These are phyloP conservation scores for Fusarium sp. DNA, from an alignment of 2,329 filamentous ascomycete species.

Conservation along the genomic window DNA sequence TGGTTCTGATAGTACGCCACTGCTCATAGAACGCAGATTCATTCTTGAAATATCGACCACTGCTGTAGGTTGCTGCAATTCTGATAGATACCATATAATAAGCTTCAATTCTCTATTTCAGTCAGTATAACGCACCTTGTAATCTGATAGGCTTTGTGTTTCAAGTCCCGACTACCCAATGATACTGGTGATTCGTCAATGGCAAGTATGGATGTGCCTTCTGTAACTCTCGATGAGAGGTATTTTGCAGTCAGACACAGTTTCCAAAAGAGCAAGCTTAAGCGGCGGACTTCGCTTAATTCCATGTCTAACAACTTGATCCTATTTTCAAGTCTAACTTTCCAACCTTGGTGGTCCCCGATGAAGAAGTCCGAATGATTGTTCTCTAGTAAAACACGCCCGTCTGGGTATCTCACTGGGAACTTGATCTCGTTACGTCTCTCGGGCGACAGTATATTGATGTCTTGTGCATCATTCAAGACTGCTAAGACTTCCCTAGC, in stretches of 20 bases:
- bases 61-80: conserved; percentile 23
- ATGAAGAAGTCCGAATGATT: conserved; percentile 11
- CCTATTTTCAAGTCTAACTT: not conserved
- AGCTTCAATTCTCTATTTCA: not conserved
- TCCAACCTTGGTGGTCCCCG: conserved; percentile 18
- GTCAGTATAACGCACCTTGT: conserved; percentile 15
- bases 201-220: too few relatives aligned
- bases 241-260: conserved; percentile 11
- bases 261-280: not conserved
- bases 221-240: not conserved
- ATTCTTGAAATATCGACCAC: conserved; percentile 11
- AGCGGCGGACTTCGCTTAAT: conserved; percentile 3
- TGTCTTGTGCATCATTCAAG: not conserved
- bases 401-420: not conserved
- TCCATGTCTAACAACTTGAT: conserved; percentile 23
- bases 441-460: too few relatives aligned
- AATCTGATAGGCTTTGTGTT: conserved; percentile 24
- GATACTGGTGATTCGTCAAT: not conserved
- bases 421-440: too few relatives aligned
- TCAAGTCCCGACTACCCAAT: conserved; percentile 5
- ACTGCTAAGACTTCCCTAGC: not conserved
- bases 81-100: not conserved
- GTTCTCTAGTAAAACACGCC: not conserved
- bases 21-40: conserved; percentile 9
- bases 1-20: conserved; percentile 10